phyloP scores from a whole-genome alignment of 345 rosid species.

The rapeseed (Brassica napus) region DNA sequence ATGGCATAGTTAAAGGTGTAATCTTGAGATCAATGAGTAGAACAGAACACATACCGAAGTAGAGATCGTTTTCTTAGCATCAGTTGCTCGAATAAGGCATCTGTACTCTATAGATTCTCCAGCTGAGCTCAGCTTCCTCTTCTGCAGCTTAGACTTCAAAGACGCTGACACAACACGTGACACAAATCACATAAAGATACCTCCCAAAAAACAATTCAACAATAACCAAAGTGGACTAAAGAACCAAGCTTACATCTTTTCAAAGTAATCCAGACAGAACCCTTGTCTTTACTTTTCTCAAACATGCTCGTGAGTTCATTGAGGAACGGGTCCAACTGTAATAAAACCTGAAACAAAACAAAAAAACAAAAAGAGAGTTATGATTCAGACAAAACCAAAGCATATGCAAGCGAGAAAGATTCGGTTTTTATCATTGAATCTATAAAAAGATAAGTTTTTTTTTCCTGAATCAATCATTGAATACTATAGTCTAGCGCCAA shows the following conservation, averaged over 20 bases:
- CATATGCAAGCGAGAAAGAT: neutral
- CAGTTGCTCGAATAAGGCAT: conserved; percentile 90
- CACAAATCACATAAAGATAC: neutral
- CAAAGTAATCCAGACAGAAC: conserved; percentile 92
- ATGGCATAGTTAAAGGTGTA: neutral
- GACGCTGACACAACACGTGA: conserved; percentile 51
- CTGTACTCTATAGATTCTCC: conserved; percentile 67
- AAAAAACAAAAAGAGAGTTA: neutral
- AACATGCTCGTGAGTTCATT: conserved; percentile 90
- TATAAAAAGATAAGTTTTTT: neutral
- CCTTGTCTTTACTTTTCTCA: conserved; percentile 72
- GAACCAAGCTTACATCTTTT: conserved; percentile 64
- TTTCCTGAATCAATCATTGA: neutral
- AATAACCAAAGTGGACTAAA: neutral
- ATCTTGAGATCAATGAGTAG: neutral
- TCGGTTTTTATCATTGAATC: neutral
- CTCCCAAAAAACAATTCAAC: neutral
- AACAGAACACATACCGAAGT: conserved; percentile 56
- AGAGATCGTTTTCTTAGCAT: conserved; percentile 76
- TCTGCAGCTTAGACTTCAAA: conserved; percentile 73
- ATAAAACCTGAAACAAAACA: conserved; percentile 53
- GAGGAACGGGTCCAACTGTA: conserved; percentile 85
- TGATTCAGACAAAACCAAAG: conserved; percentile 12
- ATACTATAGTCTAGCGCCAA: neutral
- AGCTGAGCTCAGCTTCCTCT: conserved; percentile 61